These are phyloP conservation scores for Paxillus involutus DNA, from an alignment of 768 basidiomycete genomes.

Conservation along the genomic window DNA sequence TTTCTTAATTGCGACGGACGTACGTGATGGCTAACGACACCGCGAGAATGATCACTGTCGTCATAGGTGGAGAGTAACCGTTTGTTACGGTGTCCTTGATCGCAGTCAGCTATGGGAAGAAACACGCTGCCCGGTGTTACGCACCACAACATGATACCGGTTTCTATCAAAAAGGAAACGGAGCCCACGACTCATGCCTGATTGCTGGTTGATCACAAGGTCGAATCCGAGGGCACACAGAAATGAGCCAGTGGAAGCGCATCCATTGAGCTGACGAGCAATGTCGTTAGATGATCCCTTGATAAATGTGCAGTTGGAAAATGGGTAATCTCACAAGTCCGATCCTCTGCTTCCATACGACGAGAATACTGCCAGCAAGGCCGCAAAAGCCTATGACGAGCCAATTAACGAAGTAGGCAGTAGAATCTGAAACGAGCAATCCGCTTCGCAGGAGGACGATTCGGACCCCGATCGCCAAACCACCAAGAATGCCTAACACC, in stretches of 20 bases:
- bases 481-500: constrained; percentile 51
- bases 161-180: constrained; percentile 66
- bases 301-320: neutral
- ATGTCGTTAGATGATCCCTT: neutral
- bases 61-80: constrained; percentile 51
- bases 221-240: constrained; percentile 56
- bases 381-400: constrained; percentile 48
- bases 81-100: constrained; percentile 46
- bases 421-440: constrained; percentile 42
- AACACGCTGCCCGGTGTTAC: constrained; percentile 17
- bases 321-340: constrained; percentile 47
- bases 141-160: constrained; percentile 51
- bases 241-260: constrained; percentile 64
- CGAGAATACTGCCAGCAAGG: constrained; percentile 37
- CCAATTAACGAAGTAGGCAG: constrained; percentile 49
- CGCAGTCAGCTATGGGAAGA: neutral
- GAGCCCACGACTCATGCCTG: constrained; percentile 63
- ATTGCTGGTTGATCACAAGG: constrained; percentile 54
- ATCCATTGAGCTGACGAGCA: constrained; percentile 40
- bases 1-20: constrained; percentile 22
- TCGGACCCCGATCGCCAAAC: constrained; percentile 57
- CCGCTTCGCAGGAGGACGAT: constrained; percentile 49
- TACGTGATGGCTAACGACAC: constrained; percentile 58
- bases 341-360: constrained; percentile 45
- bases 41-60: constrained; percentile 51